Evolutionary conservation across 768 basidiomycete species (phyloP).

Genomic region (Pluteus cervinus): DNA sequence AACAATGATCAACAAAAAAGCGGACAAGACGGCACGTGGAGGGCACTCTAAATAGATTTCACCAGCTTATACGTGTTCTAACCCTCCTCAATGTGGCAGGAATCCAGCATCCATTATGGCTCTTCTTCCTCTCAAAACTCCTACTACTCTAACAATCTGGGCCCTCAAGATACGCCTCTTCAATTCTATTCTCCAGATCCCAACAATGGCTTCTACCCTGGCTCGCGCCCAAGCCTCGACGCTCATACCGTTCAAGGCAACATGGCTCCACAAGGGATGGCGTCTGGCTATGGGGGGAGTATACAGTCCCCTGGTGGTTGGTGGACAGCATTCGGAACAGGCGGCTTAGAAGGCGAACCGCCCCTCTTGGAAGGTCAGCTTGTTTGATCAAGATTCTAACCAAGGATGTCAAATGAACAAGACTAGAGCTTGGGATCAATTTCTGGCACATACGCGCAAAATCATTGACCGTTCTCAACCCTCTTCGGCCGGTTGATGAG

Average conservation of each 20-base stretch:
- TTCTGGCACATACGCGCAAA: slow-evolving; percentile 94
- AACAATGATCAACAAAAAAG: slow-evolving; percentile 15
- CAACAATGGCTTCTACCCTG: slow-evolving; percentile 57
- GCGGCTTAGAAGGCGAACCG: slow-evolving; percentile 93
- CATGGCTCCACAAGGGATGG: slow-evolving; percentile 38
- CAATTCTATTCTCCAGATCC: slow-evolving; percentile 74
- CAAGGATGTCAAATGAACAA: slow-evolving; percentile 3
- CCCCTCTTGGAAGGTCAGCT: slow-evolving; percentile 86
- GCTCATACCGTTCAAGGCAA: slow-evolving; percentile 59
- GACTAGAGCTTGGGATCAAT: slow-evolving; percentile 92
- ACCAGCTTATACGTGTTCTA: slow-evolving; percentile 7
- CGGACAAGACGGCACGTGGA: slow-evolving; percentile 25
- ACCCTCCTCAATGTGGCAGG: slow-evolving; percentile 64
- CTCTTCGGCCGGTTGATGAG: slow-evolving; percentile 74
- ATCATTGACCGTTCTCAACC: slow-evolving; percentile 93
- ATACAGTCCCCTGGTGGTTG: slow-evolving; percentile 74
- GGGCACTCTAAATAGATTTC: slow-evolving; percentile 1
- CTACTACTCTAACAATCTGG: slow-evolving; percentile 47
- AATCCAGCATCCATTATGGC: slow-evolving; percentile 50
- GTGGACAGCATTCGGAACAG: slow-evolving; percentile 97
- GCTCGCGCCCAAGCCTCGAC: slow-evolving; percentile 72
- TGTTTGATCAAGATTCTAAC: neutral
- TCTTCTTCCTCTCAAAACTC: slow-evolving; percentile 55
- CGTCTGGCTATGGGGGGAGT: slow-evolving; percentile 57
- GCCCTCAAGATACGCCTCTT: slow-evolving; percentile 49